Evolutionary conservation across 2,329 filamentous ascomycete genomes (phyloP).

Genomic region (Erysiphe pulchra): DNA sequence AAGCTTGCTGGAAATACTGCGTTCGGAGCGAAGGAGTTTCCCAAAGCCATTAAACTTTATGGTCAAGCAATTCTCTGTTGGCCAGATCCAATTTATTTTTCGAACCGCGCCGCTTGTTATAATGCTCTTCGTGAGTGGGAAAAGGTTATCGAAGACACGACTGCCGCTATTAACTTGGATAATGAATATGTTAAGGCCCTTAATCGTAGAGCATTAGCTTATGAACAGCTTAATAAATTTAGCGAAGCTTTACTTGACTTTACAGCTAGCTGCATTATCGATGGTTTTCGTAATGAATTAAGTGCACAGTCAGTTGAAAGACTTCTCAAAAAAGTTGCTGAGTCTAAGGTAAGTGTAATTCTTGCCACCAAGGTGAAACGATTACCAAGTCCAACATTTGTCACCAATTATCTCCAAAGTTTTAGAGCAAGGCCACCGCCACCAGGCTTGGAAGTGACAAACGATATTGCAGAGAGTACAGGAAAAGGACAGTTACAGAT

Average conservation of each 20-base stretch:
- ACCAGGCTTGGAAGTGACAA: constrained; percentile 54
- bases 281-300: constrained; percentile 78
- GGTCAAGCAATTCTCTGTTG: constrained; percentile 92
- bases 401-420: constrained; percentile 96
- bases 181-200: constrained; percentile 93
- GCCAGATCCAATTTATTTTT: constrained; percentile 94
- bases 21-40: constrained; percentile 83
- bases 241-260: constrained; percentile 92
- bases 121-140: constrained; percentile 85
- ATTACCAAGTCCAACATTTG: constrained; percentile 84
- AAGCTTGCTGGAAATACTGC: constrained; percentile 94
- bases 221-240: constrained; percentile 76
- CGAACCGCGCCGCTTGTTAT: constrained; percentile 92
- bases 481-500: constrained; percentile 70
- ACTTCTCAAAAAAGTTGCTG: constrained; percentile 86
- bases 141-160: constrained; percentile 91
- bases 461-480: constrained; percentile 50
- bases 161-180: constrained; percentile 77
- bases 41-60: constrained; percentile 82
- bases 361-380: constrained; percentile 55
- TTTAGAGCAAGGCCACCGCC: constrained; percentile 70
- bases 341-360: constrained; percentile 79
- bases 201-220: constrained; percentile 87
- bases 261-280: constrained; percentile 96
- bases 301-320: constrained; percentile 80